phyloP scores from a whole-genome alignment of 1,284 basidiomycete species.

The Kwoniella shivajii region DNA sequence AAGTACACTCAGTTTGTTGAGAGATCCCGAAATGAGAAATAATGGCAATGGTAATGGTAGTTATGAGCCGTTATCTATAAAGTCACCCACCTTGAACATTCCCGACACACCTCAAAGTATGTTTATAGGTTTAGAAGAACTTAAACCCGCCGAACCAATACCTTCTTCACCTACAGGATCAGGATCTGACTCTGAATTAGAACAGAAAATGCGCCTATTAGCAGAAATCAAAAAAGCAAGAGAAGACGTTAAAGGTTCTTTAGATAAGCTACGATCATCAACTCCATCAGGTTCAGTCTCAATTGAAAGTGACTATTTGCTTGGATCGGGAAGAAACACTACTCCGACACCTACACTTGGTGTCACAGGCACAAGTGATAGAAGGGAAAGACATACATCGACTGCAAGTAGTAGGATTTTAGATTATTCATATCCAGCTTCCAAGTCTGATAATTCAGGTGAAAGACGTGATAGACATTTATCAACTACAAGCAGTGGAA shows the following conservation, averaged over 20 bases:
- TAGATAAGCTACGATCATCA: conserved; percentile 38
- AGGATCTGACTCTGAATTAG: conserved; percentile 36
- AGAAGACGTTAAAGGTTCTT: conserved; percentile 40
- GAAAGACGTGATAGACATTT: not conserved
- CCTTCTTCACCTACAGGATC: not conserved
- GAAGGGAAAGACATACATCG: conserved; percentile 2
- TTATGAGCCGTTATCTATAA: conserved; percentile 17
- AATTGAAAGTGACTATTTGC: conserved; percentile 5
- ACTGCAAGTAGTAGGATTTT: conserved; percentile 1
- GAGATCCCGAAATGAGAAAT: conserved; percentile 9
- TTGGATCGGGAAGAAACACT: conserved; percentile 6
- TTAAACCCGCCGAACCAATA: conserved; percentile 2
- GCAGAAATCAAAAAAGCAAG: conserved; percentile 48
- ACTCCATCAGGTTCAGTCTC: conserved; percentile 23
- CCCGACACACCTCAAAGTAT: conserved; percentile 11
- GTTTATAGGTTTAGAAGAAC: conserved; percentile 18
- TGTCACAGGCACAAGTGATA: not conserved
- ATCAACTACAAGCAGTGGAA: conserved; percentile 19
- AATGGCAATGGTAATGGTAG: conserved; percentile 2
- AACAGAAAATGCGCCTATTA: conserved; percentile 42
- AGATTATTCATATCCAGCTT: not conserved
- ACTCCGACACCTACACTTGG: conserved; percentile 9
- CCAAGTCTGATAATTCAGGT: not conserved
- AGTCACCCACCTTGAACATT: conserved; percentile 16
- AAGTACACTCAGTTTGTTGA: conserved; percentile 25